These are phyloP conservation scores for Cladophialophora psammophila DNA, from an alignment of 2,329 filamentous ascomycete genomes.

Conservation along the genomic window DNA sequence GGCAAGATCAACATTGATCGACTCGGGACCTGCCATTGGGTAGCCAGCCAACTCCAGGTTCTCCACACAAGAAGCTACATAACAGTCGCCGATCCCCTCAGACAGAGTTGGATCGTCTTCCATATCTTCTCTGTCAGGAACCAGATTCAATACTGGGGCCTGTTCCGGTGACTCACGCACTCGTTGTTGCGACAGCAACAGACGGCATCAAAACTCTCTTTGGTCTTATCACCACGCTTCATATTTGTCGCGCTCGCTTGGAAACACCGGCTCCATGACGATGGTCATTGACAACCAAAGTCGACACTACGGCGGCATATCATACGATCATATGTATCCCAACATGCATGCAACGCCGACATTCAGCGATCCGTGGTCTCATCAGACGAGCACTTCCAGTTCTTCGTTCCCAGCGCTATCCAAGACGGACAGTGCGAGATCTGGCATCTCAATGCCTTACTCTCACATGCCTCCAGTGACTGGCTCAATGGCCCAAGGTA, in stretches of 20 bases:
- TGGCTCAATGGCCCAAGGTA: conserved; percentile 72
- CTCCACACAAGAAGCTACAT: conserved; percentile 37
- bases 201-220: not conserved
- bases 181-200: conserved; percentile 4
- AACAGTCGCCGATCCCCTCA: conserved; percentile 39
- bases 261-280: conserved; percentile 68
- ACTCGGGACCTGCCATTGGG: conserved; percentile 31
- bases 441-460: conserved; percentile 73
- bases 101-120: conserved; percentile 30
- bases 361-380: conserved; percentile 91
- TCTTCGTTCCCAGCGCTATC: conserved; percentile 67
- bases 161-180: conserved; percentile 7
- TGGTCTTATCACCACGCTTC: not conserved
- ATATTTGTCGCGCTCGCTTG: not conserved
- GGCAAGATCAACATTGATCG: conserved; percentile 36
- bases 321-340: conserved; percentile 76
- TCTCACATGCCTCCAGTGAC: conserved; percentile 75
- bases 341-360: conserved; percentile 70
- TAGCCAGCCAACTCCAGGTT: conserved; percentile 29
- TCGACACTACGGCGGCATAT: conserved; percentile 78
- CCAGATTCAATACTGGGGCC: conserved; percentile 24
- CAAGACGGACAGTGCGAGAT: conserved; percentile 63
- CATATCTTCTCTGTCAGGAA: conserved; percentile 21
- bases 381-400: conserved; percentile 60
- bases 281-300: conserved; percentile 94